phyloP scores from a whole-genome alignment of 768 basidiomycete species.

The Calocera cornea region DNA sequence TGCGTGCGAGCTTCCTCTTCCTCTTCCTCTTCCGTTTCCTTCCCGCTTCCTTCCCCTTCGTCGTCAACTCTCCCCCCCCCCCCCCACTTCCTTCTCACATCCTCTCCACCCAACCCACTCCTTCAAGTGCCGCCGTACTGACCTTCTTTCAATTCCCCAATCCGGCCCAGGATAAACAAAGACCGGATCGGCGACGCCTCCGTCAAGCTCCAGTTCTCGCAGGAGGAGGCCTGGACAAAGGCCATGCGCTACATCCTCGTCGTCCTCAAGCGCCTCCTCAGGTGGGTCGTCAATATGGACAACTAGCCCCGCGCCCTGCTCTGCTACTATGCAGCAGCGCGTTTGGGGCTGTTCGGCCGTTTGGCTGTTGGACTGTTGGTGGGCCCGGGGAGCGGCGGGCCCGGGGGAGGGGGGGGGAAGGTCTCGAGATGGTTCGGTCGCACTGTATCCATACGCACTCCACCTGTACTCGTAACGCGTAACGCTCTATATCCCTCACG shows the following conservation, averaged over 20 bases:
- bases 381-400: too few relatives aligned
- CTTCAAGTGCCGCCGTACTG: too few relatives aligned
- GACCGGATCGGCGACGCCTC: slow-evolving; percentile 95
- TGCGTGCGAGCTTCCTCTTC: slow-evolving; percentile 34
- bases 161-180: slow-evolving; percentile 67
- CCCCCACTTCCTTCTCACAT: too few relatives aligned
- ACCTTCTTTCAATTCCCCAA: too few relatives aligned
- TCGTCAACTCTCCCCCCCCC: too few relatives aligned
- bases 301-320: not conserved
- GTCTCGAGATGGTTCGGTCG: too few relatives aligned
- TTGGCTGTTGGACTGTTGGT: too few relatives aligned
- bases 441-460: not conserved
- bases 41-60: too few relatives aligned
- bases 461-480: not conserved
- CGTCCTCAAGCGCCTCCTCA: slow-evolving; percentile 69
- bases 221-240: slow-evolving; percentile 92
- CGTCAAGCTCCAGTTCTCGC: slow-evolving; percentile 85
- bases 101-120: too few relatives aligned
- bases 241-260: slow-evolving; percentile 82
- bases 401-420: too few relatives aligned
- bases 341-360: too few relatives aligned
- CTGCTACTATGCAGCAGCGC: too few relatives aligned
- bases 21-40: slow-evolving; percentile 1
- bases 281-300: slow-evolving; percentile 11
- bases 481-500: not conserved